Evolutionary conservation across 2,329 filamentous ascomycete genomes (phyloP).

Genomic region (Neopestalotiopsis clavispora): DNA sequence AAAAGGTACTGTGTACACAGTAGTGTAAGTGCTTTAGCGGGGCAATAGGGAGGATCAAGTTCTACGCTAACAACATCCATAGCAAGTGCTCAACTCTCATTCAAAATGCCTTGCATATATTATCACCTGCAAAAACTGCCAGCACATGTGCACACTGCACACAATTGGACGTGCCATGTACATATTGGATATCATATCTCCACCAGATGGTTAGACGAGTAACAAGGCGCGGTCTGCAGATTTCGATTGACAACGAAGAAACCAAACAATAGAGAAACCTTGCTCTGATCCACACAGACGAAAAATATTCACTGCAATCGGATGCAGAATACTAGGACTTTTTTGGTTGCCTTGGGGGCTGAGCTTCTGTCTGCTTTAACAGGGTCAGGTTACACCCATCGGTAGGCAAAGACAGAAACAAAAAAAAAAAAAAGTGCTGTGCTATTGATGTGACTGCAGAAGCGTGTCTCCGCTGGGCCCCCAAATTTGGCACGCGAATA

Average conservation of each 20-base stretch:
- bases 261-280: background rate
- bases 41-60: too few species aligned
- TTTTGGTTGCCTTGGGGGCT: background rate
- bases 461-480: background rate
- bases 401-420: background rate
- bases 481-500: conserved; percentile 9
- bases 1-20: too few species aligned
- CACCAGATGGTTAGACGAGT: background rate
- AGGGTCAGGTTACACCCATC: background rate
- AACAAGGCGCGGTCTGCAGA: background rate
- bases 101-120: too few species aligned
- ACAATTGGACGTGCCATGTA: too few species aligned
- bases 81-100: too few species aligned
- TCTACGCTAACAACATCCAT: too few species aligned
- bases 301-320: background rate
- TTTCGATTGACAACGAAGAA: background rate
- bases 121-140: too few species aligned
- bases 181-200: too few species aligned
- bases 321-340: background rate
- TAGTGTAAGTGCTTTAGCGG: too few species aligned
- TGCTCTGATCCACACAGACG: background rate
- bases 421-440: background rate
- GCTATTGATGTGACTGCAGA: conserved; percentile 1
- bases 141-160: too few species aligned
- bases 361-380: background rate